Evolutionary conservation across 2,329 filamentous ascomycete species (phyloP).

Genomic region (Trichoderma atroviride): DNA sequence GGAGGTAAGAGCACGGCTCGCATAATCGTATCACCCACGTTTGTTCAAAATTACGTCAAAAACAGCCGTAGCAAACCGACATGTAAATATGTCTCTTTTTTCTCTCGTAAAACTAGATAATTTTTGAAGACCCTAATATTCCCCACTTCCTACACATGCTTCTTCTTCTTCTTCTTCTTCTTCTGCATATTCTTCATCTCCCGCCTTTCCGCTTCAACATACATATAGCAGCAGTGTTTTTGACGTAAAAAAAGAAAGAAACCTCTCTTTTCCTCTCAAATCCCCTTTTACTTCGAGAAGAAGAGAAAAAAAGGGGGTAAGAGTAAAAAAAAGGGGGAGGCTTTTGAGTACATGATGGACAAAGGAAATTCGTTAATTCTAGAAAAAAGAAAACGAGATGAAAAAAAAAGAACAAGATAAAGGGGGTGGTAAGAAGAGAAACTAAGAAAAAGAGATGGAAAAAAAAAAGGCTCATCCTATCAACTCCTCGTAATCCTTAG

Average conservation of each 20-base stretch:
- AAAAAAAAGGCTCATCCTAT: neutral
- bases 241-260: neutral
- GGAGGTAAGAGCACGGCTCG: neutral
- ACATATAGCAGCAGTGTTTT: slow-evolving; percentile 2
- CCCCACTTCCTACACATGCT: neutral
- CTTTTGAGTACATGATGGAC: slow-evolving; percentile 12
- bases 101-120: neutral
- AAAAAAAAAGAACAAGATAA: neutral
- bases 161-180: neutral
- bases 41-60: neutral
- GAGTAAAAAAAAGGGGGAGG: neutral
- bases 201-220: neutral
- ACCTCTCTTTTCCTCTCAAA: neutral
- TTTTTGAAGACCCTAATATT: neutral
- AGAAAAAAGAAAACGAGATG: neutral
- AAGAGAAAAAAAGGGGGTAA: neutral
- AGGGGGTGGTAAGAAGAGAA: neutral
- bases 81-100: neutral
- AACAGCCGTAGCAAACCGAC: neutral
- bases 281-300: neutral
- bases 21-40: neutral
- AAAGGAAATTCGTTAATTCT: slow-evolving; percentile 26
- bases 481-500: slow-evolving; percentile 18
- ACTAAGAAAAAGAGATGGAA: neutral
- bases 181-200: neutral